Conservation (phyloP, 306 rosid genomes). For the Cicer cuneatum region DNA sequence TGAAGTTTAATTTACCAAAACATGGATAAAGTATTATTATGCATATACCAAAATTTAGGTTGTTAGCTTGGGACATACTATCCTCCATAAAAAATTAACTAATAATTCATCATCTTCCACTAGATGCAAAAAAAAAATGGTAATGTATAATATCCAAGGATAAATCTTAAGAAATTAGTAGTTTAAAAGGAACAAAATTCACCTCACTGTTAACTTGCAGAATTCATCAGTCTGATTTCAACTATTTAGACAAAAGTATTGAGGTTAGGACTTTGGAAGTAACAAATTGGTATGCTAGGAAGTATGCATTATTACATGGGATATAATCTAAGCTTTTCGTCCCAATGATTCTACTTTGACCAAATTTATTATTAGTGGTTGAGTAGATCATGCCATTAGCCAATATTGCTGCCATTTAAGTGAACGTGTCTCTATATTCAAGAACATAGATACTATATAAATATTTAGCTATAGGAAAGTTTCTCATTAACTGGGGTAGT, state of each 20-base stretch:
- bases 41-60: conserved; percentile 40
- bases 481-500: too few relatives aligned
- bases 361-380: background rate
- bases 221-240: conserved; percentile 59
- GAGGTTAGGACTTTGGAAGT: background rate
- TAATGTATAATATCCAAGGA: conserved; percentile 33
- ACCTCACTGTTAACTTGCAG: conserved; percentile 39
- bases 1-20: conserved; percentile 27
- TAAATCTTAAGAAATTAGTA: conserved; percentile 18
- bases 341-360: too few relatives aligned
- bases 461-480: background rate
- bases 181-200: conserved; percentile 36
- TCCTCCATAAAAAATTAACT: conserved; percentile 4
- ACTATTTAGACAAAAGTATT: conserved; percentile 33
- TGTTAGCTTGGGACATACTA: background rate
- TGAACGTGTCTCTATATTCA: background rate
- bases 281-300: background rate
- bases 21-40: background rate
- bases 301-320: background rate
- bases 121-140: conserved; percentile 23
- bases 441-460: conserved; percentile 8
- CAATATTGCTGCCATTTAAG: background rate
- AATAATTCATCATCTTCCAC: background rate
- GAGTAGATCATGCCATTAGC: conserved; percentile 17
- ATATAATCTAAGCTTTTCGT: too few relatives aligned